Conservation (phyloP, 2,329 filamentous ascomycete genomes). For the Colletotrichum scovillei region DNA sequence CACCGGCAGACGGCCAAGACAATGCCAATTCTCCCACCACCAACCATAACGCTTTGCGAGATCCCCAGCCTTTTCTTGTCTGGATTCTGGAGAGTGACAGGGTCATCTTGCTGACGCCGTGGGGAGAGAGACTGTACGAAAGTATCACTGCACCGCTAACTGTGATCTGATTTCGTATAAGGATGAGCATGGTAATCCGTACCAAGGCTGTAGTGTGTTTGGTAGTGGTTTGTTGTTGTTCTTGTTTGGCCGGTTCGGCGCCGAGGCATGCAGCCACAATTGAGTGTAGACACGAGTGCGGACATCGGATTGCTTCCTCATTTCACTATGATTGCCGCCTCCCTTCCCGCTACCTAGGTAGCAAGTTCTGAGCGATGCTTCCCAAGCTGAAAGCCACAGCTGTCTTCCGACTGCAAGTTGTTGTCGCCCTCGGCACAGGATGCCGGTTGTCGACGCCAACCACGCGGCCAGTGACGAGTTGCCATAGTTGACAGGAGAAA, state of each 20-base stretch:
- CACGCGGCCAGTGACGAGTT: conserved; percentile 30
- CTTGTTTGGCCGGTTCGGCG: conserved; percentile 25
- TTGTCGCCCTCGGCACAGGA: neutral
- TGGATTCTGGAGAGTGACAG: conserved; percentile 12
- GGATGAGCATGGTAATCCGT: too few relatives aligned
- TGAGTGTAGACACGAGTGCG: neutral
- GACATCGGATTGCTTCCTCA: neutral
- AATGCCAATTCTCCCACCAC: conserved; percentile 1
- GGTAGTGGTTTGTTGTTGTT: neutral
- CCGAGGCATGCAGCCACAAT: conserved; percentile 20
- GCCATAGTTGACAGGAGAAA: conserved; percentile 7
- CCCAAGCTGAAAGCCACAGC: neutral
- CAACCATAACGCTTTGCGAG: conserved; percentile 1
- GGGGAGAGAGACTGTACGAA: neutral
- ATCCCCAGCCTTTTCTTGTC: conserved; percentile 11
- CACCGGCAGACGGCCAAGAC: conserved; percentile 25
- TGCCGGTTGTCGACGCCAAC: conserved; percentile 2
- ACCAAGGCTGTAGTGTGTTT: neutral
- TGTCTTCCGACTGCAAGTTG: neutral
- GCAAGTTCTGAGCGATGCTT: neutral
- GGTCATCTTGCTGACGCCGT: neutral
- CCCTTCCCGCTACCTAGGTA: neutral
- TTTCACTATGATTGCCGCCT: neutral
- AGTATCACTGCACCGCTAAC: too few relatives aligned
- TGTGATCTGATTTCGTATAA: too few relatives aligned